A percentile compares a stretch with the other conserved stretches of the same genome.
Conservation (phyloP, 179 eudicot species). For the Actinidia arguta region DNA sequence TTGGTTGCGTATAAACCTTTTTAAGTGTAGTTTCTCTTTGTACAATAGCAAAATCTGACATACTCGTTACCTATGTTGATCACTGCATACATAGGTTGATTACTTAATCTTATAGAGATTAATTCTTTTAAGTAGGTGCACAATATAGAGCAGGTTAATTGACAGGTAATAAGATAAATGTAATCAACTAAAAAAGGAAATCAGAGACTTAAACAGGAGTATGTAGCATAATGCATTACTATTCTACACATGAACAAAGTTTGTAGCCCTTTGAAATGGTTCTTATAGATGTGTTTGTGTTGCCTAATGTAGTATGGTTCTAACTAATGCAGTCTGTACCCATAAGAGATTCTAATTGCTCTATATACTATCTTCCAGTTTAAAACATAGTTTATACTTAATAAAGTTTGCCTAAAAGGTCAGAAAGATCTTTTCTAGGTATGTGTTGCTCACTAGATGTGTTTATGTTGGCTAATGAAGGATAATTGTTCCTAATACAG, state of each 20-base stretch:
- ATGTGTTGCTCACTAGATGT: conserved; percentile 4
- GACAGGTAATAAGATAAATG: neutral
- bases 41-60: conserved; percentile 27
- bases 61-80: conserved; percentile 15
- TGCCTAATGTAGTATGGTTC: conserved; percentile 1
- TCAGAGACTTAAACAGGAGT: neutral
- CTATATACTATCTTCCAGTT: neutral
- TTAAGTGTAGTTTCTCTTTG: conserved; percentile 15
- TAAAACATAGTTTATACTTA: neutral
- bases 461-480: conserved; percentile 17
- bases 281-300: neutral
- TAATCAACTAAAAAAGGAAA: neutral
- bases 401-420: neutral
- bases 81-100: conserved; percentile 17
- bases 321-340: neutral
- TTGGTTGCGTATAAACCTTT: conserved; percentile 16
- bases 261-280: neutral
- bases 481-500: neutral
- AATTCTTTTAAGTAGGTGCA: conserved; percentile 10
- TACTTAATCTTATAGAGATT: neutral
- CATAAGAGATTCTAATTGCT: neutral
- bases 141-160: neutral
- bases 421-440: neutral
- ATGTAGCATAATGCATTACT: neutral
- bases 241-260: neutral